These are phyloP conservation scores for Leccinellum albellum DNA, from an alignment of 768 basidiomycete species.

Conservation along the genomic window DNA sequence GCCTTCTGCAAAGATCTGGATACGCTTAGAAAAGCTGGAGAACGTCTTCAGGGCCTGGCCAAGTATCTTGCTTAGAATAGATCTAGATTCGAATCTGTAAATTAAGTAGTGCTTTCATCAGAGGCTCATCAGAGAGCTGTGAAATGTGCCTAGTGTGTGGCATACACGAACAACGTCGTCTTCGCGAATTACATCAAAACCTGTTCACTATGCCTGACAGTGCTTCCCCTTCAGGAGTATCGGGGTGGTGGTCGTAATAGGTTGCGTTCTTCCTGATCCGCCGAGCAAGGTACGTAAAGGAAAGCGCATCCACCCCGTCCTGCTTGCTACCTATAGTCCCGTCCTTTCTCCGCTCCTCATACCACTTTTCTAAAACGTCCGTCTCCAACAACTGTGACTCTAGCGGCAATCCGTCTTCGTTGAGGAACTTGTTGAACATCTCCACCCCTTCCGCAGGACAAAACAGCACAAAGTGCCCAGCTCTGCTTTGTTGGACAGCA, in stretches of 20 bases:
- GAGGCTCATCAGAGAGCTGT: background rate
- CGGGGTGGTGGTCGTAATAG: slow-evolving; percentile 65
- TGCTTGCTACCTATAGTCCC: slow-evolving; percentile 50
- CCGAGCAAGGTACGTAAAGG: slow-evolving; percentile 75
- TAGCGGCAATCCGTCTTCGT: slow-evolving; percentile 76
- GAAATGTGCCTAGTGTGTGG: background rate
- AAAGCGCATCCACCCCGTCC: slow-evolving; percentile 70
- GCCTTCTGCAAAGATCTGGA: slow-evolving; percentile 95
- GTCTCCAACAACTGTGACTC: slow-evolving; percentile 73
- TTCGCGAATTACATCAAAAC: slow-evolving; percentile 23
- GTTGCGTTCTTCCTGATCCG: slow-evolving; percentile 76
- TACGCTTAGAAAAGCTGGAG: slow-evolving; percentile 76
- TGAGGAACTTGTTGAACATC: slow-evolving; percentile 77
- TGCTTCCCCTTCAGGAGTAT: slow-evolving; percentile 43
- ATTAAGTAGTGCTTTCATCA: background rate
- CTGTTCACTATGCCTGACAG: slow-evolving; percentile 70
- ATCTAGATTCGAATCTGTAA: background rate
- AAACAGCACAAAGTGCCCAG: slow-evolving; percentile 77
- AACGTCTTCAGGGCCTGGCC: slow-evolving; percentile 71
- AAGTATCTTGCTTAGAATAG: slow-evolving; percentile 49
- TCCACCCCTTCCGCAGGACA: slow-evolving; percentile 86
- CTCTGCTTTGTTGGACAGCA: slow-evolving; percentile 60
- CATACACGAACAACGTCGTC: background rate
- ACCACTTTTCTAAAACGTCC: slow-evolving; percentile 47
- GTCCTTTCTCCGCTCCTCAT: slow-evolving; percentile 35